Evolutionary conservation across 345 rosid species (phyloP), one percentile per base, ranked within the genome.

Genomic region (Ceriops decandra): DNA sequence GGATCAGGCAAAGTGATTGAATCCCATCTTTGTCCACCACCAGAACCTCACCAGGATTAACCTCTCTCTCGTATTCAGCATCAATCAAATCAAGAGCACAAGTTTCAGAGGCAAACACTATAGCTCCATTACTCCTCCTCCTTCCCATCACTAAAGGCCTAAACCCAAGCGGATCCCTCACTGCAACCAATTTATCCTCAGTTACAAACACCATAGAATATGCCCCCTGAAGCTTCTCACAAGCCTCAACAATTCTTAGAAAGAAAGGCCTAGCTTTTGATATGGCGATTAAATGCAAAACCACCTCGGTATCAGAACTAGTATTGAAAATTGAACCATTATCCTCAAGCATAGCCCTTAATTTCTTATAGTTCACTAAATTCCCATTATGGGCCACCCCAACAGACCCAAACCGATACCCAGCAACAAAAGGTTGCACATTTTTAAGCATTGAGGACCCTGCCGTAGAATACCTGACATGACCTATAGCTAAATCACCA

Each of bases 311-410:
- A 81, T 95, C 99, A 54, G 95, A 88, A 62, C 87, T 90, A 47
- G 99, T 95, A 57, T 95, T 91, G 68, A 95, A 95, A 63, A 95
- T 95, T 0, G 97, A 89, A 38, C 99, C 99, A 62, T 79, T 82
- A 68, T 95, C 96, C 67, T 95, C 99, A 20, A 91, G 84, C 80
- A 64, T 77, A 22, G 83, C 89, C 62, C 99, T 82, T 26, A 95
- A 80, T 68, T 82, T 59, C 27, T 66, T 68, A 51, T 95, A 95
- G 63, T 95, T 95, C 11, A 95, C 99, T 54, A 95, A 78, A 71
- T 95, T 95, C 24, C 99, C 99, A 60, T 95, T 95, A 57, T 95
- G 99, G 0, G 97, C 99, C 56, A 95, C 99, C 27, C 97, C 99
- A 21, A 95, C 85, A 2, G 95, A 91, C 3, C 98, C 98, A 38